A percentile compares a stretch with the other conserved stretches of the same genome.
These are phyloP conservation scores for Verticillium albo-atrum DNA, from an alignment of 2,329 filamentous ascomycete genomes.

Conservation along the genomic window DNA sequence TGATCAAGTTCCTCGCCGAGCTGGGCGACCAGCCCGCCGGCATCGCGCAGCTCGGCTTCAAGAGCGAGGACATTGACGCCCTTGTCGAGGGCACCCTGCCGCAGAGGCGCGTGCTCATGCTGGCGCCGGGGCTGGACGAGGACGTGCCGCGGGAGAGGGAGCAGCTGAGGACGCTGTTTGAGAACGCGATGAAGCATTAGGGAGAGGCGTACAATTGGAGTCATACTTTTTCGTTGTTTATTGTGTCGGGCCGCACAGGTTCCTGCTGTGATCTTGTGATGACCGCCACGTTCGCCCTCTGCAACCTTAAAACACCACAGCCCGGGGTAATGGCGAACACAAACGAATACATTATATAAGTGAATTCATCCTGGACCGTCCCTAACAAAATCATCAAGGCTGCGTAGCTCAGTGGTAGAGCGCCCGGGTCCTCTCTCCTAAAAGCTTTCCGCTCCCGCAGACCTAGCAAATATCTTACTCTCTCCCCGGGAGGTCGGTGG, in stretches of 20 bases:
- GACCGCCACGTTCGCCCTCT: neutral
- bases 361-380: neutral
- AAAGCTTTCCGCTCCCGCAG: neutral
- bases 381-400: neutral
- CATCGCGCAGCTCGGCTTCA: slow-evolving; percentile 78
- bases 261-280: neutral
- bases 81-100: slow-evolving; percentile 94
- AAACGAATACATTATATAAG: no score
- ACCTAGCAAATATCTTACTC: neutral
- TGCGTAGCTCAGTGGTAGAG: neutral
- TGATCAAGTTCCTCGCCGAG: slow-evolving; percentile 74
- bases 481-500: neutral
- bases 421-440: neutral
- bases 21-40: slow-evolving; percentile 90
- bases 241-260: neutral
- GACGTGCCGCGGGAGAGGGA: slow-evolving; percentile 68
- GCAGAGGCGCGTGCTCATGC: slow-evolving; percentile 83
- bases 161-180: slow-evolving; percentile 66
- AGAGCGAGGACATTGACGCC: slow-evolving; percentile 66
- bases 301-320: no score
- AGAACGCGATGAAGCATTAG: slow-evolving; percentile 44
- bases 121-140: slow-evolving; percentile 75
- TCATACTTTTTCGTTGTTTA: neutral
- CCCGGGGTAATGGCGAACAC: no score
- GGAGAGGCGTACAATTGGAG: neutral